Conservation (phyloP, 805 yeast genomes). For the Priceomyces fermenticarens region DNA sequence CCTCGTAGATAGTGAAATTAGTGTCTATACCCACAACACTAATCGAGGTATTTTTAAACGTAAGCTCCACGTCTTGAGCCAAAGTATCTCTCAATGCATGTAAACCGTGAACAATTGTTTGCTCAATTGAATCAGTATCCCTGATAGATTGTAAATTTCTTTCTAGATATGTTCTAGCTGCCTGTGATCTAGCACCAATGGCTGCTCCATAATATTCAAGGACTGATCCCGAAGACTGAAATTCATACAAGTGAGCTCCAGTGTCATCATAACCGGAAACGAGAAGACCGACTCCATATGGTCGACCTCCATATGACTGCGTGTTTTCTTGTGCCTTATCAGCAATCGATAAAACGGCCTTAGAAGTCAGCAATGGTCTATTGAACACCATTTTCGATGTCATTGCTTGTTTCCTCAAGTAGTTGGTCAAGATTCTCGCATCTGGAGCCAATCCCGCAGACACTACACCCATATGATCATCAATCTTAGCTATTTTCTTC, state of each 20-base stretch:
- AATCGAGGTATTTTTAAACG: slow-evolving; percentile 78
- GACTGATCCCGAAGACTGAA: slow-evolving; percentile 93
- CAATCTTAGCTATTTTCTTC: slow-evolving; percentile 87
- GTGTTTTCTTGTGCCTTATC: slow-evolving; percentile 98
- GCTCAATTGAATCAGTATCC: slow-evolving; percentile 57
- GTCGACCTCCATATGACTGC: slow-evolving; percentile 93
- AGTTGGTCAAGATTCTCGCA: slow-evolving; percentile 90
- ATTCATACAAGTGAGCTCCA: slow-evolving; percentile 92
- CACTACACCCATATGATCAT: slow-evolving; percentile 91
- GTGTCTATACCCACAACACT: slow-evolving; percentile 87
- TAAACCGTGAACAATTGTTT: slow-evolving; percentile 80
- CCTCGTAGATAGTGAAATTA: slow-evolving; percentile 76
- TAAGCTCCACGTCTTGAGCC: slow-evolving; percentile 91
- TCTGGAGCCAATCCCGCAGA: slow-evolving; percentile 98
- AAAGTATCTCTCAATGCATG: slow-evolving; percentile 91
- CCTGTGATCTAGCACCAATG: slow-evolving; percentile 98
- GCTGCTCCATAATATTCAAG: slow-evolving; percentile 92
- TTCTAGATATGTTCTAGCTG: slow-evolving; percentile 94
- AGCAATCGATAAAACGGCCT: slow-evolving; percentile 82
- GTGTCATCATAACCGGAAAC: slow-evolving; percentile 89
- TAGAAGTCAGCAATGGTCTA: slow-evolving; percentile 77
- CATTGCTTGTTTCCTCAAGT: slow-evolving; percentile 87
- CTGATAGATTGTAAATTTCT: slow-evolving; percentile 72
- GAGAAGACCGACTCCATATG: slow-evolving; percentile 95
- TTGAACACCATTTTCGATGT: slow-evolving; percentile 79